Evolutionary conservation across 2,329 filamentous ascomycete genomes (phyloP), one percentile per base, ranked within the genome.

Genomic region (Botryotinia narcissicola): DNA sequence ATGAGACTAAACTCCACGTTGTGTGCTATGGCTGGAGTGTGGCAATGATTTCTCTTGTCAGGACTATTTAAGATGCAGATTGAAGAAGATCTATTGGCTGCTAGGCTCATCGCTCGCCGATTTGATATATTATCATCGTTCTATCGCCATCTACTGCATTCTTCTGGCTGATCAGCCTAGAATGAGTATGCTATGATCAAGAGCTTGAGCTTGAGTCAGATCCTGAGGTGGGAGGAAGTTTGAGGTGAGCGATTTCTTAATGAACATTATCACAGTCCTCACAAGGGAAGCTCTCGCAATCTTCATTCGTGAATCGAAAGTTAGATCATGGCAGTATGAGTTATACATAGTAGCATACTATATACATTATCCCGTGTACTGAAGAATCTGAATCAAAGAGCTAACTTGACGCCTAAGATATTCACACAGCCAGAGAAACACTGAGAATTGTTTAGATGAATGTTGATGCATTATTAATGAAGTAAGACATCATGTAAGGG

Each of bases 1-100:
- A 57, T 0, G n/a, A 0, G 7, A n/a, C 14, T 57, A 18, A 18
- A 8, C 0, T 29, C n/a, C 1, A 29, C 14, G 7, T 29, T 9
- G 18, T 57, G 1, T 29, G n/a, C 51, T 57, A 18, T 57, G 6
- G n/a, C 3, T 0, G 14, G 16, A 57, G 3, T 57, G n/a, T 29
- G n/a, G n/a, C 7, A 57, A 18, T 8, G 18, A 18, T 9, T 29
- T 57, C 0, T 57, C n/a, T 8, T 29, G 3, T 18, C n/a, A 18
- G 3, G n/a, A 54, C n/a, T 57, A 18, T 29, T 57, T 6, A 32
- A 9, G n/a, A 4, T 2, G 3, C 51, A 57, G 7, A 57, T 29
- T 32, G 3, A 18, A 8, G 14, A 29, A 57, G 6, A 57, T 1
- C n/a, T 18, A 57, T 16, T 14, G n/a, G 6, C 51, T 57, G 9